These are phyloP conservation scores for Podospora tetraspora DNA, from an alignment of 495 filamentous ascomycete genomes.

Conservation along the genomic window DNA sequence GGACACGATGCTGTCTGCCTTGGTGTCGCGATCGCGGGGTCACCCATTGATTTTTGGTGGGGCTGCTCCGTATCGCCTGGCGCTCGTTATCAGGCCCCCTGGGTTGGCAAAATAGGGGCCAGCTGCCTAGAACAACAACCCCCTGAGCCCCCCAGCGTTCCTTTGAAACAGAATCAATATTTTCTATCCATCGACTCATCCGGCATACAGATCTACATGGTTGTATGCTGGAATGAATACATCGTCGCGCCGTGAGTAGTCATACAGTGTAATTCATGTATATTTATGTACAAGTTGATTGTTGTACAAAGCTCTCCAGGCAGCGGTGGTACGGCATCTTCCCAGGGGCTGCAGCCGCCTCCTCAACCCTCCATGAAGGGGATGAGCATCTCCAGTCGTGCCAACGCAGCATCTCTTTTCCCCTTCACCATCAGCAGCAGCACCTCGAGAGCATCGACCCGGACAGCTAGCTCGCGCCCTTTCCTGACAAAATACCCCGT, in stretches of 20 bases:
- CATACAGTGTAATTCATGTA: not conserved
- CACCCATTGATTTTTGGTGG: constrained; percentile 15
- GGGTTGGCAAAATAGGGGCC: not conserved
- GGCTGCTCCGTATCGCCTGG: not conserved
- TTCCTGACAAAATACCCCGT: constrained; percentile 77
- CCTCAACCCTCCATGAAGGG: constrained; percentile 17
- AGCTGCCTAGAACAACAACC: not conserved
- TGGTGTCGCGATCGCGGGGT: constrained; percentile 23
- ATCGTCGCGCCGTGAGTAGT: constrained; percentile 1
- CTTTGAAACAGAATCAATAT: not conserved
- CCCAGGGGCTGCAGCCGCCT: not conserved
- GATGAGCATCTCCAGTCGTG: constrained; percentile 20
- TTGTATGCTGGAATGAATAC: not conserved
- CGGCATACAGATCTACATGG: not conserved
- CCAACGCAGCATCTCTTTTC: constrained; percentile 18
- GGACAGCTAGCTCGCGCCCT: constrained; percentile 61
- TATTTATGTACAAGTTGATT: constrained; percentile 1
- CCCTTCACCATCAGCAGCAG: constrained; percentile 34
- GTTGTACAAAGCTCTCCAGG: not conserved
- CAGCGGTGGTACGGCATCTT: not conserved
- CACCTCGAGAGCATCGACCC: constrained; percentile 55
- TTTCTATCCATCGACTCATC: not conserved
- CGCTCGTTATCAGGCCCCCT: not conserved
- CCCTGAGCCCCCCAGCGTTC: too few species aligned
- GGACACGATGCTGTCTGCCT: not conserved